Evolutionary conservation across 805 yeast genomes (phyloP), one percentile per base, ranked within the genome.

Genomic region (Cyberlindnera bimundalis): DNA sequence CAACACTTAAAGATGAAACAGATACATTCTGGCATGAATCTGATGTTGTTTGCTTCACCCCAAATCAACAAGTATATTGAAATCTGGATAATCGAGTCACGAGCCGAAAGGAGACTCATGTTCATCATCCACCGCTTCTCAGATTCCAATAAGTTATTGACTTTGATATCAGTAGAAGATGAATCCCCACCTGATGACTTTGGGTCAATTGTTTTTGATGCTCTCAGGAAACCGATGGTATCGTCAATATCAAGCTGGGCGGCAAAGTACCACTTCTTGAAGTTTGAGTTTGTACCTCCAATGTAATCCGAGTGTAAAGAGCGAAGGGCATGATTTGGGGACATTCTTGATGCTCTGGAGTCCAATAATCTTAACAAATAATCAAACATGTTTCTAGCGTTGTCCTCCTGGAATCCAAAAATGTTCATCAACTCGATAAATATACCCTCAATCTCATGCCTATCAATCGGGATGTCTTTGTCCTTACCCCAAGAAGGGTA

Each of bases 1-100:
- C 95, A 87, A 51, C 95, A 82, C 54, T 87, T 85, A 66, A 81
- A 87, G 19, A 88, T 76, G 51, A 89, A 88, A 46, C 95, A 86
- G 17, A 88, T 58, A 52, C 95, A 86, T 56, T 88, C 96, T 0
- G 96, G 96, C 79, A 88, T 81, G 53, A 84, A 88, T 47, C 96
- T 70, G 3, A 88, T 58, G 51, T 86, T 89, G 55, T 84, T 86
- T 0, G 96, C 88, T 58, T 88, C 96, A 1, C 96, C 95, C 96
- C 96, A 88, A 47, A 86, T 76, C 40, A 85, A 59, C 11, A 88
- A 67, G 54, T 80, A 89, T 7, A 88, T 61, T 0, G 85, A 78
- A 14, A 88, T 49, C 47, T 88, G 96, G 13, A 70, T 64, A 3
- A 78, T 66, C 42, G 79, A 71, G 40, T 80, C 85, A 20, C 67